Conservation (phyloP, 148 eudicot species). For the Nepenthes mirabilis region DNA sequence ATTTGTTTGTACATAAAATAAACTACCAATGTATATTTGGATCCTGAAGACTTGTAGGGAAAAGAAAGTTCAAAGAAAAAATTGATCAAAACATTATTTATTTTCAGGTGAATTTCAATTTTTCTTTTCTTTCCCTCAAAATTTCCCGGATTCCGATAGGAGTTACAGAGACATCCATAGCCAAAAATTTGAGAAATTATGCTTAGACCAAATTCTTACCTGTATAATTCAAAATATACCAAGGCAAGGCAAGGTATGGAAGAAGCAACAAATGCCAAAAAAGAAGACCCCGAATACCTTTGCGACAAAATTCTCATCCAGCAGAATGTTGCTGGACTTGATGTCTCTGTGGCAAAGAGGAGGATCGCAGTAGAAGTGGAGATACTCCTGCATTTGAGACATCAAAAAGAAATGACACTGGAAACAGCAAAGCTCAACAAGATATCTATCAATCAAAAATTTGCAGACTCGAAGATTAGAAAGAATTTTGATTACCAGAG, state of each 20-base stretch:
- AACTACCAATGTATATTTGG: too few relatives aligned
- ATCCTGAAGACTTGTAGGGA: neutral
- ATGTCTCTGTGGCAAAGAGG: slow-evolving; percentile 96
- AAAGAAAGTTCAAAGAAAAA: neutral
- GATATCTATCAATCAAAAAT: neutral
- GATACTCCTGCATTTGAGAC: slow-evolving; percentile 68
- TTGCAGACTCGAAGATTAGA: neutral
- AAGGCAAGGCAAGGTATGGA: neutral
- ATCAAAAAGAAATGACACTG: slow-evolving; percentile 5
- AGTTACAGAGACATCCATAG: too few relatives aligned
- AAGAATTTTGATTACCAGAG: slow-evolving; percentile 48
- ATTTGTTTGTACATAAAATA: too few relatives aligned
- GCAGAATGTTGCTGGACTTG: slow-evolving; percentile 88
- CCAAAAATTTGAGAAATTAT: too few relatives aligned
- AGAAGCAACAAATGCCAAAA: neutral
- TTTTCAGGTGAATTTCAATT: too few relatives aligned
- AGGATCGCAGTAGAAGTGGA: slow-evolving; percentile 93
- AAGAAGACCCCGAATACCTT: slow-evolving; percentile 42
- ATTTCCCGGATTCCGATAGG: too few relatives aligned
- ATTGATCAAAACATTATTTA: too few relatives aligned
- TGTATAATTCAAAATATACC: neutral
- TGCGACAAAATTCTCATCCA: slow-evolving; percentile 71
- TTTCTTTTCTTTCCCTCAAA: too few relatives aligned
- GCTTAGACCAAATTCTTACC: too few relatives aligned
- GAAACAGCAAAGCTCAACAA: neutral